Base-by-base conservation (phyloP, 345 rosid genomes). In the Gossypium bickii region DNA sequence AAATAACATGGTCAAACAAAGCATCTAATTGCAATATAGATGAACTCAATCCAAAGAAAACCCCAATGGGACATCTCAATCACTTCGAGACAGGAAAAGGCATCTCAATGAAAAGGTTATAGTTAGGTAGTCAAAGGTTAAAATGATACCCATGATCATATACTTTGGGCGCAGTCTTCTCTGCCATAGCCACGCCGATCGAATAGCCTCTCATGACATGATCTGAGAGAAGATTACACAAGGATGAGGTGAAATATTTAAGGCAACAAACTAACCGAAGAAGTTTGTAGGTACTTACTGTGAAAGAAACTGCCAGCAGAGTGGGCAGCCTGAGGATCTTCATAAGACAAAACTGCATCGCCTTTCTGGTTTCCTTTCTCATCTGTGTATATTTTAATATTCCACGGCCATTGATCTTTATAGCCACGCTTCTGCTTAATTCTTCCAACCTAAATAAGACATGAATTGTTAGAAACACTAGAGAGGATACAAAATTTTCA, bases 351-450 rank as follows among this genome's bases (percentile, higher is more conserved):
- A 76, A 86, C 87, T 24, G 90, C 99, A 80, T 93, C 98, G 2
- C 94, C 98, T 85, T 95, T 93, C 82, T 83, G 80, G 79, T 91
- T 91, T 67, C 99, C 98, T 60, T 86, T 88, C 67, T 93, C 97
- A 77, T 95, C 98, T 1, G 94, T 90, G 88, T 95, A 93, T 48
- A 95, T 81, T 79, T 93, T 95, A 76, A 95, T 87, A 74, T 95
- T 95, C 86, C 89, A 95, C 1, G 98, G 98, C 99, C 98, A 93
- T 67, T 95, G 97, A 86, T 93, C 97, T 81, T 93, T 95, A 80
- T 88, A 93, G 38, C 99, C 99, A 58, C 97, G 83, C 86, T 95
- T 95, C 81, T 95, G 98, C 87, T 95, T 95, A 73, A 95, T 88
- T 88, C 93, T 85, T 82, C 91, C 94, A 81, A 95, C 96, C 99